Conservation (phyloP, 805 yeast species). For the Wickerhamomyces hampshirensis region DNA sequence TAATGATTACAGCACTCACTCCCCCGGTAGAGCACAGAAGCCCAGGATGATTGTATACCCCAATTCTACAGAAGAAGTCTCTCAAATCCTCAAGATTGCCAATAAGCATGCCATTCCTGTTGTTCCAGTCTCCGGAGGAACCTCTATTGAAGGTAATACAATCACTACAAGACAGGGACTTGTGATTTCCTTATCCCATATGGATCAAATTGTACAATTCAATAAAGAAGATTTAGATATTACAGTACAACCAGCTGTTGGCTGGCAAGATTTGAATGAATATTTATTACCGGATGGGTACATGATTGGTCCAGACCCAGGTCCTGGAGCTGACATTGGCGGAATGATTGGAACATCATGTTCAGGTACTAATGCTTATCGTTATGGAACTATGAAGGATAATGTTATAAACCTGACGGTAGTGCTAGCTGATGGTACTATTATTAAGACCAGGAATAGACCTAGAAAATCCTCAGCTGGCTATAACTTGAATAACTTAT, state of each 20-base stretch:
- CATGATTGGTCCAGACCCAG: conserved; percentile 71
- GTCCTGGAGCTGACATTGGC: conserved; percentile 76
- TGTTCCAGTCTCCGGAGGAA: conserved; percentile 58
- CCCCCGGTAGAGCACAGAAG: conserved; percentile 40
- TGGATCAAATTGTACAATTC: conserved; percentile 52
- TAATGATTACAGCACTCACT: conserved; percentile 45
- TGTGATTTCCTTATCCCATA: conserved; percentile 52
- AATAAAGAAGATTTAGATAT: conserved; percentile 64
- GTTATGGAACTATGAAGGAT: conserved; percentile 79
- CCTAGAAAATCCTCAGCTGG: conserved; percentile 69
- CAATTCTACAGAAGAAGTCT: conserved; percentile 49
- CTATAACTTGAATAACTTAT: conserved; percentile 64
- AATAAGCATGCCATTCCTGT: conserved; percentile 51
- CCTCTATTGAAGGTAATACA: conserved; percentile 64
- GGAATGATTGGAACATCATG: conserved; percentile 77
- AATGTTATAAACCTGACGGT: conserved; percentile 62
- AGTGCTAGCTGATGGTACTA: conserved; percentile 75
- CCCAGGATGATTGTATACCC: conserved; percentile 52
- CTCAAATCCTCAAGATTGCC: conserved; percentile 46
- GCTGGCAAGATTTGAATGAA: conserved; percentile 67
- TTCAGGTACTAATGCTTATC: conserved; percentile 72
- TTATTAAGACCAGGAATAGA: conserved; percentile 64
- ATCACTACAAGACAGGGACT: conserved; percentile 57
- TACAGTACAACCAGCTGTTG: conserved; percentile 71
- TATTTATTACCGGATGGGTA: conserved; percentile 42